Evolutionary conservation across 148 eudicot species (phyloP).

Genomic region (Spergularia marina): DNA sequence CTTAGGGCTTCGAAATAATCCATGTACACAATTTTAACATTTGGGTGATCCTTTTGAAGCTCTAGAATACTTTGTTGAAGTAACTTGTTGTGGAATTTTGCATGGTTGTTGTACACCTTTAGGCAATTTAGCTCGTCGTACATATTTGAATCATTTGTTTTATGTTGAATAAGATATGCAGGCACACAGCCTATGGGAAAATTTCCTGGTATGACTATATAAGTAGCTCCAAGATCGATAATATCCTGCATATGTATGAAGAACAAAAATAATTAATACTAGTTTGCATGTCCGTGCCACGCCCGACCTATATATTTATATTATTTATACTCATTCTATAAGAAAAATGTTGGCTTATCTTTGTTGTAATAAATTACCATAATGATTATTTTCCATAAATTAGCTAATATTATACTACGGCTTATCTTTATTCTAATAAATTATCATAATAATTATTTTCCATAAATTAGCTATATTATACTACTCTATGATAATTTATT

Average conservation of each 20-base stretch:
- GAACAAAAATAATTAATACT: too few relatives aligned
- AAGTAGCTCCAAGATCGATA: conserved; percentile 32
- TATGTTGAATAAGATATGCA: conserved; percentile 15
- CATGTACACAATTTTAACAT: conserved; percentile 26
- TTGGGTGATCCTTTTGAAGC: conserved; percentile 22
- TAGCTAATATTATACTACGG: too few relatives aligned
- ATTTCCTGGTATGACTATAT: conserved; percentile 38
- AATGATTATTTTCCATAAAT: too few relatives aligned
- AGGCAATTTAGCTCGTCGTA: conserved; percentile 37
- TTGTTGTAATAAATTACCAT: too few relatives aligned
- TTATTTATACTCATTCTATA: too few relatives aligned
- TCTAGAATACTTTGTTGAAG: conserved; percentile 23
- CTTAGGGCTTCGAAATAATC: conserved; percentile 26
- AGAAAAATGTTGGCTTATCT: too few relatives aligned
- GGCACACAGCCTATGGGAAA: conserved; percentile 41
- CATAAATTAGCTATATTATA: too few relatives aligned
- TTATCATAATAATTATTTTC: too few relatives aligned
- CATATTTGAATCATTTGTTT: conserved; percentile 15
- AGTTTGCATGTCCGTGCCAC: too few relatives aligned
- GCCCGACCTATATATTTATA: too few relatives aligned
- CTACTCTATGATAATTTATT: too few relatives aligned
- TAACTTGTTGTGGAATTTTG: conserved; percentile 26
- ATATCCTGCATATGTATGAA: conserved; percentile 29
- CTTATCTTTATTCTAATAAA: too few relatives aligned
- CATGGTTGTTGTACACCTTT: conserved; percentile 23